Conservation (phyloP, 2,329 filamentous ascomycete genomes). For the Exophiala phaeomuriformis region DNA sequence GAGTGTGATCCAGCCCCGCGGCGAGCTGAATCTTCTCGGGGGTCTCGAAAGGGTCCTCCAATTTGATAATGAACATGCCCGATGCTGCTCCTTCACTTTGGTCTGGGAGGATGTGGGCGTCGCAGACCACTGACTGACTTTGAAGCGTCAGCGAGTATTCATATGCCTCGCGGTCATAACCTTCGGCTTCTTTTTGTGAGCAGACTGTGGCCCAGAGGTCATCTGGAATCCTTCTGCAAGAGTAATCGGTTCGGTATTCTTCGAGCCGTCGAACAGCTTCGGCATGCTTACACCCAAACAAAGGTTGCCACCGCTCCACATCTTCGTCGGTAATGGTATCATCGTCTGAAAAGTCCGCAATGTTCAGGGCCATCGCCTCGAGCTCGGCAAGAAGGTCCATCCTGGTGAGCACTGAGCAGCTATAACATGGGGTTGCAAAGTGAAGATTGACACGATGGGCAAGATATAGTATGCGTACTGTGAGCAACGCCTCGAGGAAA, state of each 20-base stretch:
- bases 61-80: slow-evolving; percentile 26
- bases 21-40: slow-evolving; percentile 23
- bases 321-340: slow-evolving; percentile 1
- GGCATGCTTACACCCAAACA: slow-evolving; percentile 31
- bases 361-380: slow-evolving; percentile 26
- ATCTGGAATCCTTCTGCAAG: slow-evolving; percentile 32
- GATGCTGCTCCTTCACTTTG: neutral
- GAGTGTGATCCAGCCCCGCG: slow-evolving; percentile 15
- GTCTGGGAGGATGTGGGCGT: no score
- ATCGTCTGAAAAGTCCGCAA: slow-evolving; percentile 10
- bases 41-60: slow-evolving; percentile 25
- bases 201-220: slow-evolving; percentile 33
- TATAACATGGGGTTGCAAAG: no score
- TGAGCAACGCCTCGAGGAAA: no score
- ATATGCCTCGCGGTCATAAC: slow-evolving; percentile 37
- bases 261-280: slow-evolving; percentile 32
- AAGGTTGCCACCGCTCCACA: slow-evolving; percentile 30
- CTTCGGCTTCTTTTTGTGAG: slow-evolving; percentile 30
- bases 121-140: no score
- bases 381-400: slow-evolving; percentile 27
- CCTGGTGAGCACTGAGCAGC: neutral
- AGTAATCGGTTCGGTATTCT: slow-evolving; percentile 31
- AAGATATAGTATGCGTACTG: no score
- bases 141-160: slow-evolving; percentile 27
- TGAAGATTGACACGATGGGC: no score